Conservation (phyloP, 1,284 basidiomycete genomes). For the Porodaedalea pini region DNA sequence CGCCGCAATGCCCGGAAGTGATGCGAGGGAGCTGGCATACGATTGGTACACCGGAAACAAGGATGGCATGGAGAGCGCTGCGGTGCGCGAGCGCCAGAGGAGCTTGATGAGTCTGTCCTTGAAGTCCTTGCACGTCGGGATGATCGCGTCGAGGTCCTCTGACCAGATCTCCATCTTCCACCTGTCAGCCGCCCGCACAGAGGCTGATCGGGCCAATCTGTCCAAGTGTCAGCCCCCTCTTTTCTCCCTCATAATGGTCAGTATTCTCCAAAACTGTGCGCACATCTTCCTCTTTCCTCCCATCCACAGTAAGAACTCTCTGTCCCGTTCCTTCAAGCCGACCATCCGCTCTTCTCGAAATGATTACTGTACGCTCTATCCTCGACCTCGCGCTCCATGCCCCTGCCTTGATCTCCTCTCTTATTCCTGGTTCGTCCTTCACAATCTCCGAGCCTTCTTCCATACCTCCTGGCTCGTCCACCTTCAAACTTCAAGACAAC, state of each 20-base stretch:
- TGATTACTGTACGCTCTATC: background rate
- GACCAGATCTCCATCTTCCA: constrained; percentile 78
- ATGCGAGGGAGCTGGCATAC: constrained; percentile 3
- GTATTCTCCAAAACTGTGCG: too few species aligned
- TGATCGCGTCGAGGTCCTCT: constrained; percentile 67
- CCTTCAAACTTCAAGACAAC: constrained; percentile 15
- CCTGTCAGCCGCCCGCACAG: too few species aligned
- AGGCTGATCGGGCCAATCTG: too few species aligned
- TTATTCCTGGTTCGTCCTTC: too few species aligned
- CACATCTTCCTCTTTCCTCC: too few species aligned
- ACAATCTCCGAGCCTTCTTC: too few species aligned
- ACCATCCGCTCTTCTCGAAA: background rate
- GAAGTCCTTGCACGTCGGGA: constrained; percentile 68
- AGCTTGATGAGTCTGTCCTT: constrained; percentile 79
- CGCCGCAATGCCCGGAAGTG: background rate
- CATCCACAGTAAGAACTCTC: too few species aligned
- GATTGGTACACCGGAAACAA: background rate
- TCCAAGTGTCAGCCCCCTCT: too few species aligned
- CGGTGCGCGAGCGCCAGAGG: constrained; percentile 54
- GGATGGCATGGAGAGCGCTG: constrained; percentile 19
- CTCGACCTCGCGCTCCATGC: background rate
- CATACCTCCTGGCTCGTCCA: background rate
- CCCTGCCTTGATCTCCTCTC: too few species aligned
- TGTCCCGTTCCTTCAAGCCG: too few species aligned
- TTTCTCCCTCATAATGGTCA: too few species aligned